These are phyloP conservation scores for Remersonia thermophila DNA, from an alignment of 2,329 filamentous ascomycete species.

Conservation along the genomic window DNA sequence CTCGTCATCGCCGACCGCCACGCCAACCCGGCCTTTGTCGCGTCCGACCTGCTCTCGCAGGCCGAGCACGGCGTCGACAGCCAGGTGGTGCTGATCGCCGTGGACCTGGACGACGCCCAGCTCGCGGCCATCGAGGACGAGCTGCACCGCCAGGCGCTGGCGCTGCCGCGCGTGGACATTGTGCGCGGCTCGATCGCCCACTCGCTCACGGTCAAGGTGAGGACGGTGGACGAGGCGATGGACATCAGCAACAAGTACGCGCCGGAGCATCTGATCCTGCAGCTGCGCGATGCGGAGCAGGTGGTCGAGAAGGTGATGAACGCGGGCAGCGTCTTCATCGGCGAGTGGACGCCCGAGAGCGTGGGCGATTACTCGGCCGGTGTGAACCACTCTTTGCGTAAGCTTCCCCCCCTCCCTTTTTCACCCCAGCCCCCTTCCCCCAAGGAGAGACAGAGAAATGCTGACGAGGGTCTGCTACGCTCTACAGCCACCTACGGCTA, in stretches of 20 bases:
- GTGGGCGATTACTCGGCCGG: conserved; percentile 97
- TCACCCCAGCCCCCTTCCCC: not conserved
- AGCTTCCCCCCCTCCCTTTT: conserved; percentile 29
- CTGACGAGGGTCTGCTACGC: not conserved
- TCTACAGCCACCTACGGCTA: conserved; percentile 82
- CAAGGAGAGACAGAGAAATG: not conserved
- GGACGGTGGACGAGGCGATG: conserved; percentile 61
- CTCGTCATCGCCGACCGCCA: conserved; percentile 86
- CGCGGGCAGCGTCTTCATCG: conserved; percentile 91
- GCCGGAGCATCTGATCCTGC: conserved; percentile 90
- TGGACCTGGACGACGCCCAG: conserved; percentile 62
- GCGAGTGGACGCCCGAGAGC: conserved; percentile 92
- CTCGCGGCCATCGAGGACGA: conserved; percentile 82
- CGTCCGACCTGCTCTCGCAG: conserved; percentile 86
- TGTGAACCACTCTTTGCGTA: conserved; percentile 94
- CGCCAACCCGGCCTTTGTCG: conserved; percentile 87
- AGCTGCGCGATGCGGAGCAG: conserved; percentile 64
- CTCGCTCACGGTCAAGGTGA: conserved; percentile 74
- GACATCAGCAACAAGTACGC: conserved; percentile 84
- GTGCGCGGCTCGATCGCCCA: conserved; percentile 82
- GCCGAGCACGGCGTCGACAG: conserved; percentile 95
- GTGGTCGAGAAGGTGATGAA: conserved; percentile 75
- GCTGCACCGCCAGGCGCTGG: conserved; percentile 74
- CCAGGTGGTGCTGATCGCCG: conserved; percentile 82
- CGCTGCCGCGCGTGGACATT: conserved; percentile 82